These are phyloP conservation scores for Rhynchospora breviuscula DNA, from an alignment of 176 grass and related monocot species.

Conservation along the genomic window DNA sequence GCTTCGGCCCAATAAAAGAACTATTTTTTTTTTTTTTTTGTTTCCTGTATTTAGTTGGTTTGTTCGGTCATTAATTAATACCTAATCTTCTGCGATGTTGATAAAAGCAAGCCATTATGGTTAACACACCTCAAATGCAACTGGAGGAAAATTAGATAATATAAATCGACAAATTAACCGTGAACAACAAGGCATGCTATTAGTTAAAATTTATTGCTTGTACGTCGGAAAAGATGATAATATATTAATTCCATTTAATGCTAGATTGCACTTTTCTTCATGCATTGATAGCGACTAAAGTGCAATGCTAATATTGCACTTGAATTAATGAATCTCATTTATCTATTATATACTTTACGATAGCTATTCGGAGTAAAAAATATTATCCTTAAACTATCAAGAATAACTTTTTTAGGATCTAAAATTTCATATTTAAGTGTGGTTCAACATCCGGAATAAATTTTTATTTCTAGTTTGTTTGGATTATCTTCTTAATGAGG, in stretches of 20 bases:
- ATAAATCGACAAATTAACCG: not conserved
- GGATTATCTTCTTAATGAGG: too few species aligned
- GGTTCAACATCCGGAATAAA: too few species aligned
- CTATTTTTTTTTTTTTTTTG: not conserved
- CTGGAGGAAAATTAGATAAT: not conserved
- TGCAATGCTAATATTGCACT: not conserved
- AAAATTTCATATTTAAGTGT: too few species aligned
- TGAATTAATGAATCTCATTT: not conserved
- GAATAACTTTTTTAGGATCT: too few species aligned
- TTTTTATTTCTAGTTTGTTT: too few species aligned
- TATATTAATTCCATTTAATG: not conserved
- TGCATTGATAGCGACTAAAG: not conserved
- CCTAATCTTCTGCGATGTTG: not conserved
- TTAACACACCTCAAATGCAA: not conserved
- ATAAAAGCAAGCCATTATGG: not conserved
- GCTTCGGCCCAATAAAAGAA: conserved; percentile 23
- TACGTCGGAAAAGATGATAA: conserved; percentile 1
- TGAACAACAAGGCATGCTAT: conserved; percentile 1
- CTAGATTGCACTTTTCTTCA: not conserved
- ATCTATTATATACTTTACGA: not conserved
- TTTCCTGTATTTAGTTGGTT: conserved; percentile 8
- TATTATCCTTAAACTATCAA: too few species aligned
- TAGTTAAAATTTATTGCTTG: conserved; percentile 3
- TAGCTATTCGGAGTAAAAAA: too few species aligned
- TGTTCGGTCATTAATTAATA: not conserved